phyloP scores from a whole-genome alignment of 2,329 filamentous ascomycete genomes.

The Exserohilum turcica region DNA sequence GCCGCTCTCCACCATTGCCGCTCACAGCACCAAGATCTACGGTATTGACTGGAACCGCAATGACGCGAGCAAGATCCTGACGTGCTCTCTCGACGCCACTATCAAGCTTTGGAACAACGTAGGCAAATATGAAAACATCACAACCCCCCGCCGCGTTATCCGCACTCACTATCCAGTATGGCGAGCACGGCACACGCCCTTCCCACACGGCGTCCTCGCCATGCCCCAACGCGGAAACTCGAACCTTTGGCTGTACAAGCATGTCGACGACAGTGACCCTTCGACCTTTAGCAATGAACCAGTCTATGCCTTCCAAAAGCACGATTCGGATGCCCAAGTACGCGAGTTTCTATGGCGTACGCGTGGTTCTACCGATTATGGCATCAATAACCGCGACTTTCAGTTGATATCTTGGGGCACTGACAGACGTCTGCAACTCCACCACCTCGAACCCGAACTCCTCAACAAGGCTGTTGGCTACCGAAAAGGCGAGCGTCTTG shows the following conservation, averaged over 20 bases:
- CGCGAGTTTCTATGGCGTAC: conserved; percentile 92
- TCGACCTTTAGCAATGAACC: conserved; percentile 38
- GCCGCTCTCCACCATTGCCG: conserved; percentile 81
- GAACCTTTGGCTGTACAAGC: conserved; percentile 82
- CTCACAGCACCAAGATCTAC: conserved; percentile 92
- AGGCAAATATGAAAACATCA: conserved; percentile 56
- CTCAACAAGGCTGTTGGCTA: conserved; percentile 72
- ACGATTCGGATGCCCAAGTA: conserved; percentile 63
- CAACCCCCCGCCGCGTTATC: conserved; percentile 64
- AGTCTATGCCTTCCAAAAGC: conserved; percentile 58
- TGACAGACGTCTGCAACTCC: conserved; percentile 80
- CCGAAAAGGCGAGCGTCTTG: conserved; percentile 68
- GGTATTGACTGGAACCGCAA: conserved; percentile 93
- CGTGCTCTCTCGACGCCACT: conserved; percentile 87
- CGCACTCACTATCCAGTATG: conserved; percentile 85
- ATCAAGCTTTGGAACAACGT: conserved; percentile 93
- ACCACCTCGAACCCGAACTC: conserved; percentile 69
- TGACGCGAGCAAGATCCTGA: conserved; percentile 72
- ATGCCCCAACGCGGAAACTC: conserved; percentile 92
- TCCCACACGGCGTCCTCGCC: conserved; percentile 81
- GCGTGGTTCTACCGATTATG: conserved; percentile 68
- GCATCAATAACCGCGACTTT: conserved; percentile 84
- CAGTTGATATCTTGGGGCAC: conserved; percentile 93
- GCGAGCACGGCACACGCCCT: conserved; percentile 89
- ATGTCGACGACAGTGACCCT: conserved; percentile 52